phyloP scores from a whole-genome alignment of 345 rosid species.

The Aquilaria malaccensis region DNA sequence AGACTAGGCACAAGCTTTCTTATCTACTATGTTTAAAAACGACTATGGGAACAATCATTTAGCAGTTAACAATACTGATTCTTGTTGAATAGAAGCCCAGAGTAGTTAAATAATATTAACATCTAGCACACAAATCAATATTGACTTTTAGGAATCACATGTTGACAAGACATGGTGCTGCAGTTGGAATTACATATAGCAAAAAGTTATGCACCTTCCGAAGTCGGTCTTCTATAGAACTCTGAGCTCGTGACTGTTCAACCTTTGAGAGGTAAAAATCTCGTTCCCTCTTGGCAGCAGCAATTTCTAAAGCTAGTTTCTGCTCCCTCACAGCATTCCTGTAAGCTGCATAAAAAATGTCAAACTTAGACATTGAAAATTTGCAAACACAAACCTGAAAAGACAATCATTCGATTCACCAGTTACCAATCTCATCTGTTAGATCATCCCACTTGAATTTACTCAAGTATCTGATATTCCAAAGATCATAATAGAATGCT shows the following conservation, averaged over 20 bases:
- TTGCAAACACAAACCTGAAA: background rate
- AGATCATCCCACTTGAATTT: constrained; percentile 98
- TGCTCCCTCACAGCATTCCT: constrained; percentile 78
- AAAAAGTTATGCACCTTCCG: constrained; percentile 50
- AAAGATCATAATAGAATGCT: constrained; percentile 62
- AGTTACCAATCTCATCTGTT: constrained; percentile 74
- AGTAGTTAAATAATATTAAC: too few relatives aligned
- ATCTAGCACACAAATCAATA: too few relatives aligned
- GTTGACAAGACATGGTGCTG: too few relatives aligned
- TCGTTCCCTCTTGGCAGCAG: constrained; percentile 89
- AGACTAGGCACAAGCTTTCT: too few relatives aligned
- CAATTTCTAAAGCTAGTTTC: constrained; percentile 67
- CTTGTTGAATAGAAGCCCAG: too few relatives aligned
- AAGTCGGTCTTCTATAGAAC: constrained; percentile 63
- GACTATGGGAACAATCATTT: too few relatives aligned
- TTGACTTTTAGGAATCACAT: too few relatives aligned
- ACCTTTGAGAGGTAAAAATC: constrained; percentile 82
- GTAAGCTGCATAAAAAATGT: constrained; percentile 49
- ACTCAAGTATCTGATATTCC: constrained; percentile 94
- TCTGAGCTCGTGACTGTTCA: constrained; percentile 62
- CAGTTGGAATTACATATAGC: background rate
- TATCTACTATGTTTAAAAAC: too few relatives aligned
- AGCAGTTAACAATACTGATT: too few relatives aligned
- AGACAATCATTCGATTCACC: constrained; percentile 33
- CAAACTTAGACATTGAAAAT: constrained; percentile 12